phyloP scores from a whole-genome alignment of 2,329 filamentous ascomycete species.

The Pleoardoris graminearum region DNA sequence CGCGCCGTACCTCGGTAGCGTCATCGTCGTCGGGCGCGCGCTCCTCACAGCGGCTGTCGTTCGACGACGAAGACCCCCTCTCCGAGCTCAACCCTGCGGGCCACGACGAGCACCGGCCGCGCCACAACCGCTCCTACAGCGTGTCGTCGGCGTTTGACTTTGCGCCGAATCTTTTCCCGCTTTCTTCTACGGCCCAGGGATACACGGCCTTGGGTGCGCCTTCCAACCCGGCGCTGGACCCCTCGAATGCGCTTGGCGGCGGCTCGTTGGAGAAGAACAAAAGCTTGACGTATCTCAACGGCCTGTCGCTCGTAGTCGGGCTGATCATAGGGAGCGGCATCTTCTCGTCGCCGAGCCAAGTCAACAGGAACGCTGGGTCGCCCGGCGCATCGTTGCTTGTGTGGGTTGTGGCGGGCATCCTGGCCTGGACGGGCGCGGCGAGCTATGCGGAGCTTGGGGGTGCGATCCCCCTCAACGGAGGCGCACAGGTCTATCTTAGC shows the following conservation, averaged over 20 bases:
- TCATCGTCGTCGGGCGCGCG: conserved; percentile 84
- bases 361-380: conserved; percentile 88
- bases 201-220: conserved; percentile 88
- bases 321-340: conserved; percentile 96
- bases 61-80: conserved; percentile 83
- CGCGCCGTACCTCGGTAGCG: conserved; percentile 66
- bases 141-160: conserved; percentile 95
- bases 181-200: conserved; percentile 75
- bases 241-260: conserved; percentile 64
- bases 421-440: conserved; percentile 94
- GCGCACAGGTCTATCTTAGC: conserved; percentile 87
- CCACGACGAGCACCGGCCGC: conserved; percentile 43
- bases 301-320: conserved; percentile 85
- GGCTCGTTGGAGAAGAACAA: conserved; percentile 93
- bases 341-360: conserved; percentile 91
- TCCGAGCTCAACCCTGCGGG: conserved; percentile 60
- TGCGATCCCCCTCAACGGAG: conserved; percentile 93
- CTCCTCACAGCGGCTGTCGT: conserved; percentile 88
- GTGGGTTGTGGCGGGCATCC: conserved; percentile 85
- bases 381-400: conserved; percentile 88
- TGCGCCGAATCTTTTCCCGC: conserved; percentile 85
- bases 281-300: conserved; percentile 92
- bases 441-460: conserved; percentile 96
- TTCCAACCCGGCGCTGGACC: conserved; percentile 59
- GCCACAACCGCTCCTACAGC: conserved; percentile 74